Conservation (phyloP, 2,329 filamentous ascomycete species). For the Tolypocladium nubicola region DNA sequence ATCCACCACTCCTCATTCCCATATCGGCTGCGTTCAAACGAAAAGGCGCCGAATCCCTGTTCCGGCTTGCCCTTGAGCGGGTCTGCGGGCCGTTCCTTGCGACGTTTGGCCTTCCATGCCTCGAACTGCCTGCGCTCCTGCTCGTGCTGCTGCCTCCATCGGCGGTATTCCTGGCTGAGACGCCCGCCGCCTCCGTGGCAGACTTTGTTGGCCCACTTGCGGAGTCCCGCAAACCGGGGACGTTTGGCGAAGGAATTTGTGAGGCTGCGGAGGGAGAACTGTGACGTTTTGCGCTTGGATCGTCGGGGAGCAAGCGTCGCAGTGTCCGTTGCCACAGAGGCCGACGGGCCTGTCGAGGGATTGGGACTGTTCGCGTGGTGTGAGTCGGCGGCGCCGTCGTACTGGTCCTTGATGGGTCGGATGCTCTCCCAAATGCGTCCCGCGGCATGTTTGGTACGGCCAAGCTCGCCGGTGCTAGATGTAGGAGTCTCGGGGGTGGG, state of each 20-base stretch:
- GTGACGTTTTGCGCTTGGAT: slow-evolving; percentile 20
- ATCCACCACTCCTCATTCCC: slow-evolving; percentile 23
- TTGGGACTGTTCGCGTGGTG: slow-evolving; percentile 8
- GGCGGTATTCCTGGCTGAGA: slow-evolving; percentile 14
- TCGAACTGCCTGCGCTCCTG: slow-evolving; percentile 15
- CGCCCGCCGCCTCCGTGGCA: slow-evolving; percentile 14
- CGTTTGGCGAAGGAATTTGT: slow-evolving; percentile 14
- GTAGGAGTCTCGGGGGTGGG: not conserved
- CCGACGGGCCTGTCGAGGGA: not conserved
- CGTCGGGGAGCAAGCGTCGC: slow-evolving; percentile 2
- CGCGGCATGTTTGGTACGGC: not conserved
- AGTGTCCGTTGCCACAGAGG: slow-evolving; percentile 1
- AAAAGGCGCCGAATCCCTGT: slow-evolving; percentile 13
- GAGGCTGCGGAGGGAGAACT: slow-evolving; percentile 18
- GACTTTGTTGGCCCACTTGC: slow-evolving; percentile 17
- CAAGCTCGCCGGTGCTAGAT: not conserved
- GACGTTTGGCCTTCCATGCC: slow-evolving; percentile 17
- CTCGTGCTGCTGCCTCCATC: slow-evolving; percentile 15
- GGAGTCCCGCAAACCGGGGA: slow-evolving; percentile 13
- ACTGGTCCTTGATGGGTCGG: slow-evolving; percentile 8
- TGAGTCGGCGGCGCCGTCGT: slow-evolving; percentile 13
- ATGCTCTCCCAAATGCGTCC: slow-evolving; percentile 1
- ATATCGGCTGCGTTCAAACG: slow-evolving; percentile 11
- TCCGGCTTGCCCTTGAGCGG: slow-evolving; percentile 13
- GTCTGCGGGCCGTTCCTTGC: slow-evolving; percentile 12